Conservation (phyloP, 2,329 filamentous ascomycete species). For the Blastomyces gilchristii region DNA sequence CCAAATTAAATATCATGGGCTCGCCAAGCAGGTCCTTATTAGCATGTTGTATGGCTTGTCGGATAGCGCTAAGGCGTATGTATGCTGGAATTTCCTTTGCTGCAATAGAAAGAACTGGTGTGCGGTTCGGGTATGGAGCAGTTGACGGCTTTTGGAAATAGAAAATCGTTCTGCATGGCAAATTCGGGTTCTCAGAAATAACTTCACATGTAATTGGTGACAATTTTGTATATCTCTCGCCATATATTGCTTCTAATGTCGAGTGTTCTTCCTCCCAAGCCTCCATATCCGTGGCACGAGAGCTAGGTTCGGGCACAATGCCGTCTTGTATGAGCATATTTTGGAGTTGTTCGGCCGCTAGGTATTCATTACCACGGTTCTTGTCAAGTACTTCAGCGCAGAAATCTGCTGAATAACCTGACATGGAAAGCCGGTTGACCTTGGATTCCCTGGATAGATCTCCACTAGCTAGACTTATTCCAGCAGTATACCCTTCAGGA, state of each 20-base stretch:
- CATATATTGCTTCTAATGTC: slow-evolving; percentile 78
- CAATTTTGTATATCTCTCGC: slow-evolving; percentile 55
- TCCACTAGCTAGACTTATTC: slow-evolving; percentile 72
- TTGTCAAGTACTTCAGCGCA: slow-evolving; percentile 68
- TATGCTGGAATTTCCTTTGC: slow-evolving; percentile 71
- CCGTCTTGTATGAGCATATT: slow-evolving; percentile 49
- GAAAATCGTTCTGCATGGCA: slow-evolving; percentile 39
- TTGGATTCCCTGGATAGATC: slow-evolving; percentile 72
- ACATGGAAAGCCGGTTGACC: slow-evolving; percentile 68
- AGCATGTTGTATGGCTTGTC: slow-evolving; percentile 63
- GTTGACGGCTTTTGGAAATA: slow-evolving; percentile 60
- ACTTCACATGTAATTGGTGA: slow-evolving; percentile 60
- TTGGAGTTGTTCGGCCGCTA: slow-evolving; percentile 72
- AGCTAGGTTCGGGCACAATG: slow-evolving; percentile 11
- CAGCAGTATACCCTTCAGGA: slow-evolving; percentile 83
- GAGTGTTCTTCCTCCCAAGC: slow-evolving; percentile 80
- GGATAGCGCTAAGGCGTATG: slow-evolving; percentile 79
- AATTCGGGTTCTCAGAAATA: slow-evolving; percentile 44
- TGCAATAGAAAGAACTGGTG: slow-evolving; percentile 59
- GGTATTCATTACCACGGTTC: slow-evolving; percentile 59
- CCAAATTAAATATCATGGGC: slow-evolving; percentile 80
- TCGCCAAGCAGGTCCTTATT: slow-evolving; percentile 63
- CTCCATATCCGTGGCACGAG: slow-evolving; percentile 34
- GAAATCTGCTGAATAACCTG: slow-evolving; percentile 76
- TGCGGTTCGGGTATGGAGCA: slow-evolving; percentile 55